Percentiles rank a stretch among this genome's conserved stretches.
phyloP scores from a whole-genome alignment of 257 asterid genomes.

The Handroanthus guayacan region DNA sequence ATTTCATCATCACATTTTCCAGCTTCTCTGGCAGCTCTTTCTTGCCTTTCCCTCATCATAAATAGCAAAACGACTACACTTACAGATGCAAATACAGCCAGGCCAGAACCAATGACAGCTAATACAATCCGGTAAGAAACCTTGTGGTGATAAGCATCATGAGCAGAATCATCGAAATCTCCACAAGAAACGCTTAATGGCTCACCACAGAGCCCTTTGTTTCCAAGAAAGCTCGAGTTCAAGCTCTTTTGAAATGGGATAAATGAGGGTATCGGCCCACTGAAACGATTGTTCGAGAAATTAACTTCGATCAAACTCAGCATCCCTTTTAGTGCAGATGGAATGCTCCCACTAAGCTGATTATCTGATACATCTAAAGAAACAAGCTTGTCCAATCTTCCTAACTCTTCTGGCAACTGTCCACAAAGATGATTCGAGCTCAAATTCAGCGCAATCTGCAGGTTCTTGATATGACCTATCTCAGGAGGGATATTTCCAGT shows the following conservation, averaged over 20 bases:
- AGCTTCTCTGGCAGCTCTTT: slow-evolving; percentile 63
- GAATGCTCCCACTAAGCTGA: slow-evolving; percentile 84
- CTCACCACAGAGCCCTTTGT: slow-evolving; percentile 90
- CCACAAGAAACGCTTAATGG: slow-evolving; percentile 74
- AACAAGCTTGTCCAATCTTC: slow-evolving; percentile 90
- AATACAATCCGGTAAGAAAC: slow-evolving; percentile 83
- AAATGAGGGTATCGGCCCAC: slow-evolving; percentile 81
- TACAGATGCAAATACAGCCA: slow-evolving; percentile 84
- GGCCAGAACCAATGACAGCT: slow-evolving; percentile 88
- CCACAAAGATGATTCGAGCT: slow-evolving; percentile 87
- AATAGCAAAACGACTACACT: slow-evolving; percentile 77
- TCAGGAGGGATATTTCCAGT: slow-evolving; percentile 87
- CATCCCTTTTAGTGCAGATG: slow-evolving; percentile 80
- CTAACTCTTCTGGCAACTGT: slow-evolving; percentile 79
- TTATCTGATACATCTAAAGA: slow-evolving; percentile 84
- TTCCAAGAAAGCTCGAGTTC: slow-evolving; percentile 79
- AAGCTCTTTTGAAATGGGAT: slow-evolving; percentile 88
- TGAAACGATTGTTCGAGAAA: slow-evolving; percentile 80
- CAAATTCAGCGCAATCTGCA: slow-evolving; percentile 84
- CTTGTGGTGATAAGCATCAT: slow-evolving; percentile 63
- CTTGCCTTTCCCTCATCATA: slow-evolving; percentile 94
- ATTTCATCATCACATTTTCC: slow-evolving; percentile 48
- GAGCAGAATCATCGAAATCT: slow-evolving; percentile 50
- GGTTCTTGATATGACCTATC: slow-evolving; percentile 81
- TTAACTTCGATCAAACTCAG: slow-evolving; percentile 89